Evolutionary conservation across 2,329 filamentous ascomycete genomes (phyloP).

Genomic region (Aspergillus phoenicis): DNA sequence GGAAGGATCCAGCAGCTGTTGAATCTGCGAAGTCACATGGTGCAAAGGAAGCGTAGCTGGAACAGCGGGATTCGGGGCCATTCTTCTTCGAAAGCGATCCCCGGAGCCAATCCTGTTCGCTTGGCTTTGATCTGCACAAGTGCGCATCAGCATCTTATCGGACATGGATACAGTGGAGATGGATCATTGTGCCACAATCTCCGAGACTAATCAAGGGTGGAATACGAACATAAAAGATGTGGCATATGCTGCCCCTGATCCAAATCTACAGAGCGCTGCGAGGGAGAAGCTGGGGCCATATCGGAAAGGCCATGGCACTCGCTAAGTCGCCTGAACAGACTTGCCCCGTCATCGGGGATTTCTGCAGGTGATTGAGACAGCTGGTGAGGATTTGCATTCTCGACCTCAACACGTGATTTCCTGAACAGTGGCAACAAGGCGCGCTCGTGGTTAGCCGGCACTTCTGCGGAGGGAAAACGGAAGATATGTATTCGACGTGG

Average conservation of each 20-base stretch:
- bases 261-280: slow-evolving; percentile 50
- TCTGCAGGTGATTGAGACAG: slow-evolving; percentile 39
- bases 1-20: slow-evolving; percentile 43
- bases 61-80: slow-evolving; percentile 48
- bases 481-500: slow-evolving; percentile 18
- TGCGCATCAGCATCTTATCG: slow-evolving; percentile 12
- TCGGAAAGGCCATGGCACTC: slow-evolving; percentile 35
- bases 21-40: slow-evolving; percentile 39
- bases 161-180: neutral
- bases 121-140: slow-evolving; percentile 35
- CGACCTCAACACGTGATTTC: slow-evolving; percentile 45
- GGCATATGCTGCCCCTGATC: slow-evolving; percentile 62
- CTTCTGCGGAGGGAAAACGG: slow-evolving; percentile 5
- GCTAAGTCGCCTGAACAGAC: slow-evolving; percentile 31
- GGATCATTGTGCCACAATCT: neutral
- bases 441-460: slow-evolving; percentile 17
- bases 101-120: slow-evolving; percentile 51
- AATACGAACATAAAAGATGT: slow-evolving; percentile 63
- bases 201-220: no score
- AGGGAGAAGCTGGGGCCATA: slow-evolving; percentile 43
- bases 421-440: slow-evolving; percentile 25
- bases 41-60: slow-evolving; percentile 41
- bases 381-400: slow-evolving; percentile 32
- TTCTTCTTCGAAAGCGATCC: slow-evolving; percentile 47
- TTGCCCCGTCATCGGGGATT: slow-evolving; percentile 36